phyloP scores from a whole-genome alignment of 768 basidiomycete genomes.

The Leccinellum rugosiceps region DNA sequence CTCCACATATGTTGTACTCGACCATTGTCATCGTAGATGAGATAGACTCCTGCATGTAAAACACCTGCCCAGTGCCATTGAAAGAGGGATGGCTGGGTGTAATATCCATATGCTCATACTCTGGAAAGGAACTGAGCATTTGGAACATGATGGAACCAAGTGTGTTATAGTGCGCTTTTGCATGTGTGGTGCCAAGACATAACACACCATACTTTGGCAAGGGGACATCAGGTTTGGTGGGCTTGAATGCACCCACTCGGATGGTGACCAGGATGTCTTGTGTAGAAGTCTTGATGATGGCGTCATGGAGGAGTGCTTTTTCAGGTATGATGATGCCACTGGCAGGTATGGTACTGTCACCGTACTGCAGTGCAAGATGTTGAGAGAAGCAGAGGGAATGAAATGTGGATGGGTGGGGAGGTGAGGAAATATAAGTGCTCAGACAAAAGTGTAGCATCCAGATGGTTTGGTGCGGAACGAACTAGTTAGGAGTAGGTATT shows the following conservation, averaged over 20 bases:
- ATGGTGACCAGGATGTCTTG: conserved; percentile 12
- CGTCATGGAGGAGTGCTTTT: conserved; percentile 12
- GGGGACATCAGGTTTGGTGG: neutral
- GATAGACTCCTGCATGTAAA: neutral
- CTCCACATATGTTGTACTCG: no score
- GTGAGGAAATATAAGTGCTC: conserved; percentile 9
- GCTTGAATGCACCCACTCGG: neutral
- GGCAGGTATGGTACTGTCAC: conserved; percentile 1
- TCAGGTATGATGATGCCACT: neutral
- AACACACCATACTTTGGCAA: conserved; percentile 3
- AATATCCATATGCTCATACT: neutral
- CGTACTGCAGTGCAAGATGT: conserved; percentile 10
- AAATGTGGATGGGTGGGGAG: neutral
- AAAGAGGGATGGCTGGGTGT: conserved; percentile 9
- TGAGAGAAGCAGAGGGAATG: neutral
- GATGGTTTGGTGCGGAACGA: neutral
- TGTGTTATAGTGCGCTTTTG: neutral
- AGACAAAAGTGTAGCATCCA: conserved; percentile 5
- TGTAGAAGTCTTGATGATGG: conserved; percentile 2
- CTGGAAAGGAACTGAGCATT: neutral
- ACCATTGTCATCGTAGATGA: no score
- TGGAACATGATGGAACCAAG: conserved; percentile 11
- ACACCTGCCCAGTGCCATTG: conserved; percentile 9
- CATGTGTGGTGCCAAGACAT: neutral
- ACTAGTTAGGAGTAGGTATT: conserved; percentile 14